Conservation (phyloP, 2,329 filamentous ascomycete species). For the Colletotrichum sp. region DNA sequence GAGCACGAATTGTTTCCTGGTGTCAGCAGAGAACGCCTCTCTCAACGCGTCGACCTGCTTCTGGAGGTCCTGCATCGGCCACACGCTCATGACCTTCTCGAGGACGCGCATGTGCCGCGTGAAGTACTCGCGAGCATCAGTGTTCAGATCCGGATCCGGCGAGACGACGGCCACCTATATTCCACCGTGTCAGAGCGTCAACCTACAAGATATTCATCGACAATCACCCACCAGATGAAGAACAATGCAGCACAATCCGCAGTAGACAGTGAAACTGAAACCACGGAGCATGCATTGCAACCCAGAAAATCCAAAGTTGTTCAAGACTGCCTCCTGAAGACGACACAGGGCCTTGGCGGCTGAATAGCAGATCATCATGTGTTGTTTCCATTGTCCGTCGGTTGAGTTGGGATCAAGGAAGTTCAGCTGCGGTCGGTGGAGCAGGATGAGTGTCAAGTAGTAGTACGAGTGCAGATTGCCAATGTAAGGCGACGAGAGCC, state of each 20-base stretch:
- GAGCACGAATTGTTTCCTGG: conserved; percentile 83
- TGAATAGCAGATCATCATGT: conserved; percentile 85
- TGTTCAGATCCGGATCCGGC: conserved; percentile 86
- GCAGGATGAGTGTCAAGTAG: conserved; percentile 82
- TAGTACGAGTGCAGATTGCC: conserved; percentile 92
- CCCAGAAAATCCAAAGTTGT: conserved; percentile 78
- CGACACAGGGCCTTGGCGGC: conserved; percentile 86
- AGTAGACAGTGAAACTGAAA: conserved; percentile 95
- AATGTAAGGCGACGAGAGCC: conserved; percentile 85
- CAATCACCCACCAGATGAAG: conserved; percentile 79
- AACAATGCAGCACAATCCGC: conserved; percentile 88
- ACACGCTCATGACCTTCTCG: conserved; percentile 81
- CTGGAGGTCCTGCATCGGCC: conserved; percentile 90
- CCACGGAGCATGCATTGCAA: conserved; percentile 92
- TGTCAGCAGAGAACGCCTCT: conserved; percentile 89
- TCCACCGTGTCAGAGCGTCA: background rate
- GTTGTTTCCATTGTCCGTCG: conserved; percentile 82
- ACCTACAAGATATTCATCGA: background rate
- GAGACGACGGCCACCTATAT: conserved; percentile 87
- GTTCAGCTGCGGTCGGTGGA: conserved; percentile 84
- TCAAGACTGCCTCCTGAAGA: conserved; percentile 82
- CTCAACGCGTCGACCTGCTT: conserved; percentile 88
- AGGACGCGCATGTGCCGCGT: conserved; percentile 92
- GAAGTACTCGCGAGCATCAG: conserved; percentile 87
- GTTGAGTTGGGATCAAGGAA: conserved; percentile 74